Evolutionary conservation across 305 asterid genomes (phyloP).

Genomic region (Plantago lanceolata): DNA sequence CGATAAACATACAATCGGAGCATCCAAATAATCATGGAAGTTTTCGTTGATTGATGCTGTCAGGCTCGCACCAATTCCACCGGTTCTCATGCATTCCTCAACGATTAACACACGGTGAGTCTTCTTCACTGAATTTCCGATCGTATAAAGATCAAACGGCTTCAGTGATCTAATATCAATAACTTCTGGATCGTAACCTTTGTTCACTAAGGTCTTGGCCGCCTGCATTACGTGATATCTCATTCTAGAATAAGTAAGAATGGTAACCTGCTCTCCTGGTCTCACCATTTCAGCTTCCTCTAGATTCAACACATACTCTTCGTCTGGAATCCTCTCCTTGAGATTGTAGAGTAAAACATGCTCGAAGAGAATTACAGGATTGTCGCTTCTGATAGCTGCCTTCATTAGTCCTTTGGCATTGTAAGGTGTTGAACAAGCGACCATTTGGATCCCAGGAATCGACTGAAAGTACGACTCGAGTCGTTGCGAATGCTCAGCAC

Average conservation of each 20-base stretch:
- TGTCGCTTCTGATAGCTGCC: slow-evolving; percentile 63
- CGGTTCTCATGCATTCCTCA: slow-evolving; percentile 77
- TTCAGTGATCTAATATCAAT: slow-evolving; percentile 71
- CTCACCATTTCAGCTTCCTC: slow-evolving; percentile 79
- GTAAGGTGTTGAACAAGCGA: slow-evolving; percentile 73
- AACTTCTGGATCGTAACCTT: slow-evolving; percentile 71
- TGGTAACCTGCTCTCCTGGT: slow-evolving; percentile 55
- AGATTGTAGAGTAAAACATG: slow-evolving; percentile 63
- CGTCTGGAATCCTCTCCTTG: slow-evolving; percentile 63
- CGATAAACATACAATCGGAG: slow-evolving; percentile 58
- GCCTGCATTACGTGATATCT: slow-evolving; percentile 82
- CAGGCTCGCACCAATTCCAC: slow-evolving; percentile 76
- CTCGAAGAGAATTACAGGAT: slow-evolving; percentile 67
- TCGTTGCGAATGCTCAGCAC: slow-evolving; percentile 74
- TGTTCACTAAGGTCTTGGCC: slow-evolving; percentile 58
- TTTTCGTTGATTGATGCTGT: slow-evolving; percentile 59
- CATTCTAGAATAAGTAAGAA: slow-evolving; percentile 68
- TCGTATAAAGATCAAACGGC: slow-evolving; percentile 65
- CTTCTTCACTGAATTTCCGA: slow-evolving; percentile 67
- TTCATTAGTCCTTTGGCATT: slow-evolving; percentile 70
- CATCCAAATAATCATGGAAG: slow-evolving; percentile 61
- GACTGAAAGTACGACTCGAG: slow-evolving; percentile 72
- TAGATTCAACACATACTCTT: slow-evolving; percentile 50
- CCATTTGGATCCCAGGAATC: slow-evolving; percentile 70
- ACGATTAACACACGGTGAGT: slow-evolving; percentile 64